phyloP scores from a whole-genome alignment of 371 early-diverging fungal genomes.

The Mortierella sp. region DNA sequence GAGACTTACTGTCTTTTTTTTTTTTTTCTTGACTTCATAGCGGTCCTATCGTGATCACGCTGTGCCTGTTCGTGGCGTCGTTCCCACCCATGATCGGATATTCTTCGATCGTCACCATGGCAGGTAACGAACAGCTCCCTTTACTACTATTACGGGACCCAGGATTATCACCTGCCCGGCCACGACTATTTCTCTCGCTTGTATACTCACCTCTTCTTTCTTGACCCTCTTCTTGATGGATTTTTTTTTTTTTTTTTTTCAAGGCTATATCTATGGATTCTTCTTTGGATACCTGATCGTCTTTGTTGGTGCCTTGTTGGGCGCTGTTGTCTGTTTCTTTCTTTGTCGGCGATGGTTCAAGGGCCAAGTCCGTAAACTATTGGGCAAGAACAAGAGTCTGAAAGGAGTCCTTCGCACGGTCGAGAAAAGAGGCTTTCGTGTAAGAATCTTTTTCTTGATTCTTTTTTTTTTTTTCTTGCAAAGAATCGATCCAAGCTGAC shows the following conservation, averaged over 20 bases:
- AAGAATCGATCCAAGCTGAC: too few species aligned
- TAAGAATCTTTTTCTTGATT: constrained; percentile 34
- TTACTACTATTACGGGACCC: neutral
- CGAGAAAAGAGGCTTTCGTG: constrained; percentile 76
- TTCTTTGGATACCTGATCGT: constrained; percentile 66
- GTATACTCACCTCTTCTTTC: neutral
- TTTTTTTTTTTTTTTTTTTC: neutral
- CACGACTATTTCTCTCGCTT: neutral
- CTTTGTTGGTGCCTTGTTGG: constrained; percentile 66
- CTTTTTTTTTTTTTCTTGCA: neutral
- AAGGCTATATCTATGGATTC: constrained; percentile 76
- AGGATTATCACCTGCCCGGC: neutral
- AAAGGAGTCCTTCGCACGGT: constrained; percentile 70
- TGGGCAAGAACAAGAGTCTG: constrained; percentile 65
- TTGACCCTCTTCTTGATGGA: too few species aligned
- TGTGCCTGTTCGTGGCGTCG: constrained; percentile 60
- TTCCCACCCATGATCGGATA: constrained; percentile 80
- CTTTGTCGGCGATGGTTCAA: constrained; percentile 65
- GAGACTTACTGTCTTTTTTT: neutral
- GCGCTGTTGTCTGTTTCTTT: constrained; percentile 70
- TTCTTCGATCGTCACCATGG: constrained; percentile 68
- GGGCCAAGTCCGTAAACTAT: constrained; percentile 58
- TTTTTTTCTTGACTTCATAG: constrained; percentile 1
- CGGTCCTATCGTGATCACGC: constrained; percentile 37
- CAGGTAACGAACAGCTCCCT: constrained; percentile 32